phyloP scores from a whole-genome alignment of 2,329 filamentous ascomycete species.

The Aspergillus jensenii region DNA sequence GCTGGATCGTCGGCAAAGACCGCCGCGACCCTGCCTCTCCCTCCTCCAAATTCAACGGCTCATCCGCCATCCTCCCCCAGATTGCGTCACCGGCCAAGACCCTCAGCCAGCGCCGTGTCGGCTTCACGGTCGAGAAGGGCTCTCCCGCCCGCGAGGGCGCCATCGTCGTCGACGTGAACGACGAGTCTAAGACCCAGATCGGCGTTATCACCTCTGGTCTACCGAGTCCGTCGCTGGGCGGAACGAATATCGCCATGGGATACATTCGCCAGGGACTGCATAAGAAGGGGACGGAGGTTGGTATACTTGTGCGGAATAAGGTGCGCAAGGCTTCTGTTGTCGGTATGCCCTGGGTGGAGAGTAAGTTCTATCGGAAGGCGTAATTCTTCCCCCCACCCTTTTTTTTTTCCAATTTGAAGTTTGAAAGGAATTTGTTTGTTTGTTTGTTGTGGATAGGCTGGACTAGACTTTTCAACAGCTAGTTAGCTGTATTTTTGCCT shows the following conservation, averaged over 20 bases:
- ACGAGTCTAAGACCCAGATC: constrained; percentile 62
- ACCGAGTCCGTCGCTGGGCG: constrained; percentile 77
- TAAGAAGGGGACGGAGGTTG: constrained; percentile 79
- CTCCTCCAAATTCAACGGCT: constrained; percentile 78
- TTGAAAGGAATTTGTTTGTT: neutral
- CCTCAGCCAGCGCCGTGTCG: constrained; percentile 72
- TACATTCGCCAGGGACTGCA: constrained; percentile 80
- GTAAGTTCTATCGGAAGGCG: constrained; percentile 65
- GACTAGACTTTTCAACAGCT: neutral
- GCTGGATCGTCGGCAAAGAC: constrained; percentile 83
- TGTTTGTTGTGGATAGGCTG: neutral
- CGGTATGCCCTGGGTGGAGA: constrained; percentile 86
- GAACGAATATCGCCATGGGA: constrained; percentile 92
- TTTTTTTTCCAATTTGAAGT: neutral
- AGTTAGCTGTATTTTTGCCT: neutral
- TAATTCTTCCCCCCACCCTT: neutral
- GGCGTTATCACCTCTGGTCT: constrained; percentile 86
- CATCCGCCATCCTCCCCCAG: constrained; percentile 73
- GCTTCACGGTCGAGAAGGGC: constrained; percentile 73
- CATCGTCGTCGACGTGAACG: constrained; percentile 63
- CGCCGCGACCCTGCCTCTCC: constrained; percentile 57
- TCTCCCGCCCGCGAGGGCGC: constrained; percentile 89
- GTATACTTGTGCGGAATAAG: constrained; percentile 75
- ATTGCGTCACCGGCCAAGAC: constrained; percentile 58
- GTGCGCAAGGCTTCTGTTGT: constrained; percentile 71